Evolutionary conservation across 495 filamentous ascomycete species (phyloP).

Genomic region (Saxophila tyrrhenica): DNA sequence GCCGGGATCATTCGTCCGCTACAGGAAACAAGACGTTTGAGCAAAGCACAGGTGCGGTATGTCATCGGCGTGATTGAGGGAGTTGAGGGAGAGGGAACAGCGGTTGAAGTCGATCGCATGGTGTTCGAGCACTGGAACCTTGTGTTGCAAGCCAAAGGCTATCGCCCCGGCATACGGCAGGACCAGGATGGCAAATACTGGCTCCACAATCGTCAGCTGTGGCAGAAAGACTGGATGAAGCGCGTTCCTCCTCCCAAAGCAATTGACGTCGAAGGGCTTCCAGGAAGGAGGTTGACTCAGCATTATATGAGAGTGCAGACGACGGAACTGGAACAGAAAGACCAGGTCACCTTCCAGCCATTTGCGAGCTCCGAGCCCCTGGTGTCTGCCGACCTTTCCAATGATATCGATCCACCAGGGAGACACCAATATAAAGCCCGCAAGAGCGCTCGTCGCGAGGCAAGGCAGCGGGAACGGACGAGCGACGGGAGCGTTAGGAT

Average conservation of each 20-base stretch:
- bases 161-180: background rate
- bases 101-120: slow-evolving; percentile 18
- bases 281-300: no score
- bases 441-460: no score
- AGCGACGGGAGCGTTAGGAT: no score
- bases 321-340: no score
- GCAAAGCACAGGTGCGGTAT: slow-evolving; percentile 16
- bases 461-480: no score
- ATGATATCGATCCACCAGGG: no score
- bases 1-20: slow-evolving; percentile 24
- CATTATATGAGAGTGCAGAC: no score
- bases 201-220: background rate
- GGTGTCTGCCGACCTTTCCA: no score
- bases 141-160: slow-evolving; percentile 9
- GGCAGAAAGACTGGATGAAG: background rate
- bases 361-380: no score
- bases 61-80: slow-evolving; percentile 17
- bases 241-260: background rate
- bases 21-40: slow-evolving; percentile 13
- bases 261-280: no score
- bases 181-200: background rate
- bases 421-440: no score
- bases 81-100: slow-evolving; percentile 23
- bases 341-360: no score
- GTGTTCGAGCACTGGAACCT: slow-evolving; percentile 13